phyloP scores from a whole-genome alignment of 225 moss, liverwort and hornwort genomes.

The Asterella californica region DNA sequence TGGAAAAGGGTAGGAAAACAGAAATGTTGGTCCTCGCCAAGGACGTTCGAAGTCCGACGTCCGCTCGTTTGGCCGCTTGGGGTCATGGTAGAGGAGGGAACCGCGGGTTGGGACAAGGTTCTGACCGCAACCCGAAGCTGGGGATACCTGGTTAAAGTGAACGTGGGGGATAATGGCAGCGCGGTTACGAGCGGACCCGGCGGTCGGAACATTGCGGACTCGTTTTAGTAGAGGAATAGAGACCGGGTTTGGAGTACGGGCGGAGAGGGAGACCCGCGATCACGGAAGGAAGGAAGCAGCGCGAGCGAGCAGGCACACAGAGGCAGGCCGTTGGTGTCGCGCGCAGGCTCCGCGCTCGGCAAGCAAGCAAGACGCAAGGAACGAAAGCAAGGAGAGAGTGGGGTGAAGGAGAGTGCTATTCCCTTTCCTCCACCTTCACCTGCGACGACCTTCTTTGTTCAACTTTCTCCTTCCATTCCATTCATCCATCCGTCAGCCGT shows the following conservation, averaged over 20 bases:
- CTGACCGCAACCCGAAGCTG: constrained; percentile 1
- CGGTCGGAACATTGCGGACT: constrained; percentile 2
- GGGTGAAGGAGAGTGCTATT: not conserved
- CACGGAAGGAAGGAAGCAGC: constrained; percentile 2
- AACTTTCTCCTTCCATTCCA: constrained; percentile 3
- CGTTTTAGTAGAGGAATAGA: not conserved
- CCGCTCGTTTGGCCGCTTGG: not conserved
- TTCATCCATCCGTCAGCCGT: constrained; percentile 2
- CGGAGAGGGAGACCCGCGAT: constrained; percentile 1
- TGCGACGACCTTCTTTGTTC: not conserved
- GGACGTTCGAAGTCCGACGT: not conserved
- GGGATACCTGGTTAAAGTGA: not conserved
- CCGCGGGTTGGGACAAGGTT: not conserved
- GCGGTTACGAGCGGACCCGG: constrained; percentile 3
- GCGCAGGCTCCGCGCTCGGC: constrained; percentile 17
- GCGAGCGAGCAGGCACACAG: constrained; percentile 7
- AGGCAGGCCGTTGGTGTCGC: constrained; percentile 21
- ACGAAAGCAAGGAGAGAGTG: not conserved
- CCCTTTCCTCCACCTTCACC: constrained; percentile 2
- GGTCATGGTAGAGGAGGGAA: not conserved
- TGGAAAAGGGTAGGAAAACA: too few species aligned
- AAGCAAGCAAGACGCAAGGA: not conserved
- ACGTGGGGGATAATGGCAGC: constrained; percentile 14
- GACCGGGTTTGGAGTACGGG: not conserved
- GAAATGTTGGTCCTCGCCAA: not conserved